Evolutionary conservation across 2,329 filamentous ascomycete species (phyloP), one percentile per base, ranked within the genome.

Genomic region (Trichoderma simmonsii): DNA sequence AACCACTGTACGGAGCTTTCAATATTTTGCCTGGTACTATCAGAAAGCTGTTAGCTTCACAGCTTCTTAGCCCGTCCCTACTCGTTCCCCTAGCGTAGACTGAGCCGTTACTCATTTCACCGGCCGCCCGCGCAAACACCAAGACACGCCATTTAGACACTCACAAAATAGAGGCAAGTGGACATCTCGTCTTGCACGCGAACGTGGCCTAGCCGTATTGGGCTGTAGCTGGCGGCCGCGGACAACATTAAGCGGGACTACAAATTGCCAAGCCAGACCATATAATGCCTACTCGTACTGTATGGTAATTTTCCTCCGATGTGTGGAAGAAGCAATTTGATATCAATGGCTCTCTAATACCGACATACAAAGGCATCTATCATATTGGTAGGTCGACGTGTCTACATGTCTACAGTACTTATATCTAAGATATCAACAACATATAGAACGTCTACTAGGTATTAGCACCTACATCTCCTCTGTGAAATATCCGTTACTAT

Each of bases 171-270:
- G 28, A 61, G 30, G 32, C 32, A 15, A 26, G 59, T 61, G 59
- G 59, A 14, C 60, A 39, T 62, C 60, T 43, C n/a, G 15, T 28
- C n/a, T 39, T 48, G 28, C 56, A 59, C 15, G 39, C 66, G 39
- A 69, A 34, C 57, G 66, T 26, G 39, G 66, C 57, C 66, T 70
- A 70, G 66, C 66, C 30, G n/a, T 15, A 62, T 70, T 70, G 66
- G 66, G 66, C 66, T 12, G 57, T 62, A 70, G 36, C 11, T 24
- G 48, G 48, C n/a, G 21, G 21, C 48, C 48, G 48, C 48, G 21
- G 48, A 54, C 48, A 54, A 54, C 48, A 54, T 54, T 24, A 24
- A 54, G 48, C 48, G 48, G 48, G 48, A 54, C 48, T 11, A 3
- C 21, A 54, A 24, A 54, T 54, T 54, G 48, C 48, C 48, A 54